Base-by-base conservation (phyloP, 306 rosid genomes). In the Hippophae tibetana region DNA sequence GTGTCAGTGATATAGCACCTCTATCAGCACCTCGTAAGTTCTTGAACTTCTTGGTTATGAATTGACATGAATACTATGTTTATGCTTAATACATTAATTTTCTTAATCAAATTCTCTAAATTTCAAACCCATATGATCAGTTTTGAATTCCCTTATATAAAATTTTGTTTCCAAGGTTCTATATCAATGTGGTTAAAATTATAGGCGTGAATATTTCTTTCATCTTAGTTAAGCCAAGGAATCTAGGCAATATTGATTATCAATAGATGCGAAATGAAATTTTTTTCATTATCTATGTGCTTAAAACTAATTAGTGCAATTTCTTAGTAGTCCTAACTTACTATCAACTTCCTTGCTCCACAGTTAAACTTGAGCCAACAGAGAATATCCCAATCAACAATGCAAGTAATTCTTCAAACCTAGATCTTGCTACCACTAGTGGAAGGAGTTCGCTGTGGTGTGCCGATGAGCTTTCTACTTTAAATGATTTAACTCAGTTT, bases 11-110 rank as follows among this genome's bases (percentile, higher is more conserved):
- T 38, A 54, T 55, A 61, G 51, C 60, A 46, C 13, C 50, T 31
- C 2, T 31, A 31, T 31, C 38, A 3, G 50, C 26, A 14, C 69
- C 67, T 0, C 81, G 84, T 86, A 73, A 72, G 69, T 38, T 25
- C 9, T 50, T 43, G 67, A 55, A 13, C 25, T 6, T 11, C 8
- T 31, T 43, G 45, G 13, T 10, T 7, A 45, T 12, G 49, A 8
- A 41, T 63, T 58, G 59, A 14, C 44, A 40, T 5, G 42, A 6
- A 11, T 7, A 52, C 23, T 62, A 10, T 13, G 25, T 58, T 49
- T 46, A 31, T 9, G 10, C 13, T 9, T 55, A 27, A 10, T 55
- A 10, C 6, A 55, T 31, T 31, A 31, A 4, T 31, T 4, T 31
- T 31, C 38, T 0, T 31, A 31, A 2, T 31, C 38, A 31, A 31